These are phyloP conservation scores for Erysiphe pulchra DNA, from an alignment of 2,329 filamentous ascomycete genomes.

Conservation along the genomic window DNA sequence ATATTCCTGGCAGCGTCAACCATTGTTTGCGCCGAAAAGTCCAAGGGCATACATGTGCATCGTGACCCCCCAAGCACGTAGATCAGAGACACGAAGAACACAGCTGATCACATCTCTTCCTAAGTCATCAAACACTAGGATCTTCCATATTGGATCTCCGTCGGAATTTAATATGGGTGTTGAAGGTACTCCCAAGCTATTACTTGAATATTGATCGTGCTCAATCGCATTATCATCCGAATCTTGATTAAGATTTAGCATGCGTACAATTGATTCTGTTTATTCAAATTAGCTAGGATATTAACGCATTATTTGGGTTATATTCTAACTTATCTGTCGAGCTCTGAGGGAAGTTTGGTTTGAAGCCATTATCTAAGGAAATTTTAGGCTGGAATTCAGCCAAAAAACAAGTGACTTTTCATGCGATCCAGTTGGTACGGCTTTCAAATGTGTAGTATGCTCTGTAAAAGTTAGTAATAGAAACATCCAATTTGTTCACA, in stretches of 20 bases:
- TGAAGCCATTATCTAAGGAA: constrained; percentile 23
- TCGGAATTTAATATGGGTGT: constrained; percentile 66
- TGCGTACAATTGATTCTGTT: constrained; percentile 72
- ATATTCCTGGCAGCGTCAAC: constrained; percentile 37
- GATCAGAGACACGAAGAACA: constrained; percentile 76
- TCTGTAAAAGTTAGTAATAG: too few species aligned
- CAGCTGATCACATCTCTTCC: constrained; percentile 93
- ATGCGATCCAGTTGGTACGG: constrained; percentile 6
- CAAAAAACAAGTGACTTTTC: constrained; percentile 6
- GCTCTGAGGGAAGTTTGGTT: constrained; percentile 35
- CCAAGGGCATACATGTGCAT: constrained; percentile 52
- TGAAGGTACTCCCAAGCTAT: constrained; percentile 38
- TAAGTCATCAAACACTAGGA: constrained; percentile 77
- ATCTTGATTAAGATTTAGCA: constrained; percentile 76
- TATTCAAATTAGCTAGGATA: background rate
- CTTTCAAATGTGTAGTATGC: background rate
- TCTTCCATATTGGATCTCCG: constrained; percentile 91
- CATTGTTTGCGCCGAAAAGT: constrained; percentile 1
- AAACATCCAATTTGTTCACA: too few species aligned
- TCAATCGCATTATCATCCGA: constrained; percentile 26
- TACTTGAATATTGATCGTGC: constrained; percentile 30
- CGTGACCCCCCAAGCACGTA: constrained; percentile 82
- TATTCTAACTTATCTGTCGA: constrained; percentile 39
- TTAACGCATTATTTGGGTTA: constrained; percentile 3
- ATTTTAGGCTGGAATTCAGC: constrained; percentile 12